These are phyloP conservation scores for Amanita subjunquillea DNA, from an alignment of 768 basidiomycete genomes.

Conservation along the genomic window DNA sequence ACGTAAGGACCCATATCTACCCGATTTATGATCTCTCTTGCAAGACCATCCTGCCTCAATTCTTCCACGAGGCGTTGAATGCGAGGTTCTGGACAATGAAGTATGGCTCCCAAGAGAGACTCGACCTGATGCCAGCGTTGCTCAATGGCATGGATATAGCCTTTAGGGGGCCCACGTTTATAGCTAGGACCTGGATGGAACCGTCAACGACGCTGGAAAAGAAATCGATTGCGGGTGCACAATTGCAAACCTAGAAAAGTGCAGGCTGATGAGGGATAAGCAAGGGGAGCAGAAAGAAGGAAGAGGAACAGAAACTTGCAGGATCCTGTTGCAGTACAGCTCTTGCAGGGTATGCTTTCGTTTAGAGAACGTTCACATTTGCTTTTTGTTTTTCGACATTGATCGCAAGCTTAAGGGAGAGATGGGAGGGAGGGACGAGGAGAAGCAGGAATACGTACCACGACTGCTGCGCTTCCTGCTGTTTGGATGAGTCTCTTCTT, in stretches of 20 bases:
- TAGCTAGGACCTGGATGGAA: conserved; percentile 53
- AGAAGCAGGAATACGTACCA: conserved; percentile 23
- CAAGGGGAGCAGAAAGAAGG: background rate
- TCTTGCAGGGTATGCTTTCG: conserved; percentile 47
- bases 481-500: conserved; percentile 35
- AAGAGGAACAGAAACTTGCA: conserved; percentile 22
- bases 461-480: conserved; percentile 50
- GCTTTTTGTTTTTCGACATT: conserved; percentile 81
- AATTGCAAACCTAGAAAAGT: conserved; percentile 48
- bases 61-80: conserved; percentile 55
- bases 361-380: conserved; percentile 59
- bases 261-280: conserved; percentile 33
- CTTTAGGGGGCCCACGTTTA: conserved; percentile 80
- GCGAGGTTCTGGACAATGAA: conserved; percentile 59
- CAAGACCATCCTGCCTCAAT: conserved; percentile 62
- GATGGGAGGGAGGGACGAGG: background rate
- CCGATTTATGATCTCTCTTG: conserved; percentile 63
- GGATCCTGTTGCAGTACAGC: conserved; percentile 46
- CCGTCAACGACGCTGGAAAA: background rate
- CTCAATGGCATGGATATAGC: conserved; percentile 90
- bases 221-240: background rate
- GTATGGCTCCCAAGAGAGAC: conserved; percentile 73
- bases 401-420: conserved; percentile 59
- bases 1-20: conserved; percentile 80
- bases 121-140: conserved; percentile 89